phyloP scores from a whole-genome alignment of 2,329 filamentous ascomycete genomes.

The Plenodomus lindquistii region DNA sequence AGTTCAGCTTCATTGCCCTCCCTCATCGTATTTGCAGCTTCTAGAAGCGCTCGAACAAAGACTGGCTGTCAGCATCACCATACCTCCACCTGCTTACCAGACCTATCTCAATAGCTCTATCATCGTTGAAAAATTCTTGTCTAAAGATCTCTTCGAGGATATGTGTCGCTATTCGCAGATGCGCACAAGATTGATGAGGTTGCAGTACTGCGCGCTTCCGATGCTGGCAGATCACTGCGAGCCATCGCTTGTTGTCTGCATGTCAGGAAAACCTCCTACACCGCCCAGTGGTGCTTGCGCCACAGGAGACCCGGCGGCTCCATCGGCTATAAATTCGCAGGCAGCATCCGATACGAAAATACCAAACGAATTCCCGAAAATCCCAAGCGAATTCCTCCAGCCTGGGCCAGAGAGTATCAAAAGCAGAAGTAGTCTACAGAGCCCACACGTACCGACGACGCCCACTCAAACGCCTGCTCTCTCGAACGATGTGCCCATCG shows the following conservation, averaged over 20 bases:
- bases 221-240: neutral
- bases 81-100: neutral
- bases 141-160: neutral
- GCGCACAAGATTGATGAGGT: neutral
- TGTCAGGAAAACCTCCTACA: neutral
- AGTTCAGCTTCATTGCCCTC: neutral
- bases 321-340: too few relatives aligned
- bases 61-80: neutral
- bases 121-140: neutral
- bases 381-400: neutral
- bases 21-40: neutral
- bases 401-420: neutral
- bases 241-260: neutral
- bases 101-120: neutral
- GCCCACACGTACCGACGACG: neutral
- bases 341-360: too few relatives aligned
- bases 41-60: neutral
- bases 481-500: neutral
- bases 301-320: too few relatives aligned
- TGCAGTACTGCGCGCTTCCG: neutral
- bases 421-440: neutral
- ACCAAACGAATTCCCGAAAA: too few relatives aligned
- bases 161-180: neutral
- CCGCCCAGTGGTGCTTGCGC: neutral
- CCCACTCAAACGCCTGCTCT: neutral